Evolutionary conservation across 305 asterid species (phyloP).

Genomic region (Fraxinus paxiana): DNA sequence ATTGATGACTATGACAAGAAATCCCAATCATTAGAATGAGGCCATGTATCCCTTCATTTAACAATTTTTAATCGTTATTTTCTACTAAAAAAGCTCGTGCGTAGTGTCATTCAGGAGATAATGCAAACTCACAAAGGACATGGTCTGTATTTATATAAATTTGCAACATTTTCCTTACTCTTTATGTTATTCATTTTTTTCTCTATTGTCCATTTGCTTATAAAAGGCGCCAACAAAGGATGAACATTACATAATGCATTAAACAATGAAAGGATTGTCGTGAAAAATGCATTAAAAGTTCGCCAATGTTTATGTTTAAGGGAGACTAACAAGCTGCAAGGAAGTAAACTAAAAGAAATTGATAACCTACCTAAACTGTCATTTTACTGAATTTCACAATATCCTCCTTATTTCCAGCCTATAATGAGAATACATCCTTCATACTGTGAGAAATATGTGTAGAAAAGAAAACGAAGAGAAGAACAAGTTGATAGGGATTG

Average conservation of each 20-base stretch:
- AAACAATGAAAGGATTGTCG: background rate
- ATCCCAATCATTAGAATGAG: too few relatives aligned
- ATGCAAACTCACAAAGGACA: too few relatives aligned
- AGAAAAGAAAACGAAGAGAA: conserved; percentile 12
- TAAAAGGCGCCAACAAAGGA: conserved; percentile 5
- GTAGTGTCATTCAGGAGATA: too few relatives aligned
- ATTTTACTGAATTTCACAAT: conserved; percentile 92
- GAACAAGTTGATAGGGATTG: background rate
- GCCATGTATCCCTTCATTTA: too few relatives aligned
- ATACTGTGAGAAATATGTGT: conserved; percentile 10
- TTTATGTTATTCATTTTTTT: background rate
- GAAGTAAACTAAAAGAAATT: conserved; percentile 4
- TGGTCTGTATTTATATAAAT: background rate
- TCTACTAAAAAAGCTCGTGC: too few relatives aligned
- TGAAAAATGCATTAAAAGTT: conserved; percentile 7
- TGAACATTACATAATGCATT: background rate
- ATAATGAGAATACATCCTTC: conserved; percentile 27
- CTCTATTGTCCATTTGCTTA: background rate
- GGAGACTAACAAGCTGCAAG: conserved; percentile 7
- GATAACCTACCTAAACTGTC: conserved; percentile 71
- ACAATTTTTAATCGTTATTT: too few relatives aligned
- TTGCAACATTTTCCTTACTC: background rate
- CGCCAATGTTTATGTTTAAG: background rate
- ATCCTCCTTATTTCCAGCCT: conserved; percentile 79
- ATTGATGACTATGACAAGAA: too few relatives aligned